These are phyloP conservation scores for Colletotrichum zoysiae DNA, from an alignment of 2,329 filamentous ascomycete genomes.

Conservation along the genomic window DNA sequence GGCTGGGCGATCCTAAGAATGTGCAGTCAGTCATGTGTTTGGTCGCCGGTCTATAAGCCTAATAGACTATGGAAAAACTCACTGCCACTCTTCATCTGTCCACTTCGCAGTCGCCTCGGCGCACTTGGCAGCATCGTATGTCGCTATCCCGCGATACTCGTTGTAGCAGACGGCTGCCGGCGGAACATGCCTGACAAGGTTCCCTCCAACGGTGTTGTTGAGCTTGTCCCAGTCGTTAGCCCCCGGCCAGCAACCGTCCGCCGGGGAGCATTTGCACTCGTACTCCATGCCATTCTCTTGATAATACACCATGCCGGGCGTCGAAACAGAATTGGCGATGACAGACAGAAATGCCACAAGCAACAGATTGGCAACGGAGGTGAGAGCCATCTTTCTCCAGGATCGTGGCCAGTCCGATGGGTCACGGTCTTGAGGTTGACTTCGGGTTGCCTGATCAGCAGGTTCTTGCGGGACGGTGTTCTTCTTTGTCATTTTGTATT, in stretches of 20 bases:
- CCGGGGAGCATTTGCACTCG: conserved; percentile 60
- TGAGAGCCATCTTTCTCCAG: conserved; percentile 19
- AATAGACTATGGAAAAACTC: conserved; percentile 40
- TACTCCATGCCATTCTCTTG: conserved; percentile 30
- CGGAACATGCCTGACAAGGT: conserved; percentile 61
- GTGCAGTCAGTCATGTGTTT: conserved; percentile 24
- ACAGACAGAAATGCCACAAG: conserved; percentile 10
- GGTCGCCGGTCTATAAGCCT: neutral
- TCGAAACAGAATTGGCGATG: neutral
- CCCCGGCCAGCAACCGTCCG: conserved; percentile 64
- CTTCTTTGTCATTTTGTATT: conserved; percentile 32
- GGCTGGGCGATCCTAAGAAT: conserved; percentile 47
- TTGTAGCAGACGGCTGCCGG: conserved; percentile 61
- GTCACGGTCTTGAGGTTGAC: neutral
- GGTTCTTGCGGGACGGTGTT: conserved; percentile 12
- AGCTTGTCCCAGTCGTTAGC: conserved; percentile 56
- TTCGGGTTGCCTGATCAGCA: neutral
- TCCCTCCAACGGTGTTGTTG: conserved; percentile 62
- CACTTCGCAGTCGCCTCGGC: conserved; percentile 49
- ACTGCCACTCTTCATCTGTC: conserved; percentile 54
- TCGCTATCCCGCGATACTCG: conserved; percentile 45
- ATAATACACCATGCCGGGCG: conserved; percentile 19
- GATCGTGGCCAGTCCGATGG: neutral
- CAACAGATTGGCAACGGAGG: conserved; percentile 14
- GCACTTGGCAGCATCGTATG: conserved; percentile 54